Evolutionary conservation across 495 filamentous ascomycete species (phyloP), one percentile per base, ranked within the genome.

Genomic region (Penicillium coffeae): DNA sequence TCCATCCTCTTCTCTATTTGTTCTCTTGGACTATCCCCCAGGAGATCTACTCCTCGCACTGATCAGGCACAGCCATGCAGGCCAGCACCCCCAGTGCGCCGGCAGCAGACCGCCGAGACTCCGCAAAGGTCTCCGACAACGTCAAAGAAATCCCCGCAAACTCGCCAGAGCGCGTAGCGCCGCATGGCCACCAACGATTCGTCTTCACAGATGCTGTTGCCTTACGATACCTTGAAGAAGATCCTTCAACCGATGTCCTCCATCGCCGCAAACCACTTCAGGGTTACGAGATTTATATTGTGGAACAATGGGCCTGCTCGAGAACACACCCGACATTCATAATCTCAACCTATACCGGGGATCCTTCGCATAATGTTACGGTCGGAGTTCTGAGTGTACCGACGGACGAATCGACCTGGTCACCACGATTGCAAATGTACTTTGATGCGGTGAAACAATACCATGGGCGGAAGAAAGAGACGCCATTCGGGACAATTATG

Each of bases 241-340:
- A 98, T 48, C 73, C 87, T 1, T 82, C 80, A 0, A 88, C 88
- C 2, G 79, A 75, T 3, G 84, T 96, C 12, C 75, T 95, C 9
- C 78, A 88, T 49, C 85, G 87, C 21, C 79, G 81, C 38, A 68
- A 71, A 39, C 69, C 74, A 22, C 77, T 98, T 16, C 66, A 82
- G 39, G 94, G 94, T 48, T 97, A 96, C 63, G 91, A 96, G 62
- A 71, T 92, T 41, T 97, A 97, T 69, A 68, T 97, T 30, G 90
- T 98, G 47, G 93, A 97, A 65, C 93, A 98, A 80, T 98, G 93
- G 94, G 89, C 89, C 9, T 96, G 90, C 64, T 96, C 91, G 7
- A 82, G 93, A 45, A 75, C 81, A 22, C 87, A 95, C 55, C 93
- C 92, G 6, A 95, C 91, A 20, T 88, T 93, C 52, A 81, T 95